These are phyloP conservation scores for Claviceps sp. DNA, from an alignment of 2,329 filamentous ascomycete genomes.

Conservation along the genomic window DNA sequence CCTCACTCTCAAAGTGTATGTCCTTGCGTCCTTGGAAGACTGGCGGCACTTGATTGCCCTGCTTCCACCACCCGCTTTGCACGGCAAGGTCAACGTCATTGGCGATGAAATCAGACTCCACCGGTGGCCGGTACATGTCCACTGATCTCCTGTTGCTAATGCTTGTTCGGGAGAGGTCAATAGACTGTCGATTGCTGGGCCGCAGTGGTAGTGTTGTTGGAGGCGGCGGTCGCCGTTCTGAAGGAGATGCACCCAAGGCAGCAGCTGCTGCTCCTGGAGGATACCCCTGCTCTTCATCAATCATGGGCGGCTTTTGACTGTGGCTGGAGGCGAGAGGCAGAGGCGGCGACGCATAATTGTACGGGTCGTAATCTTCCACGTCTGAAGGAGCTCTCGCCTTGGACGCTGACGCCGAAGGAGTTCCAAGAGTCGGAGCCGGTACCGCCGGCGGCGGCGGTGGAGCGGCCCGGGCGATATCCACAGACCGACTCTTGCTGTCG, in stretches of 20 bases:
- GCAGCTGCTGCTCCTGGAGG: constrained; percentile 32
- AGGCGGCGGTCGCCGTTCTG: constrained; percentile 31
- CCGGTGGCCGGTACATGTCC: constrained; percentile 61
- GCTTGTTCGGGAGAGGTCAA: constrained; percentile 24
- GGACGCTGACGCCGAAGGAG: constrained; percentile 1
- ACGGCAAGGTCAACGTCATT: constrained; percentile 70
- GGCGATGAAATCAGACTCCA: constrained; percentile 75
- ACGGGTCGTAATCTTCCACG: constrained; percentile 60
- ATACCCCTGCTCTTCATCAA: constrained; percentile 30
- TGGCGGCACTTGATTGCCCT: constrained; percentile 66
- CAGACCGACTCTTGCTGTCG: constrained; percentile 44
- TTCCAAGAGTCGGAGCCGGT: constrained; percentile 10
- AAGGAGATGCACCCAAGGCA: constrained; percentile 22
- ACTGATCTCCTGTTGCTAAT: constrained; percentile 47
- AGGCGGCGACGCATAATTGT: constrained; percentile 33
- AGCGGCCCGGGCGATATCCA: constrained; percentile 56
- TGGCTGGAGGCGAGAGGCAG: constrained; percentile 15
- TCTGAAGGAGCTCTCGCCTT: constrained; percentile 19
- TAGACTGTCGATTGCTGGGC: constrained; percentile 17
- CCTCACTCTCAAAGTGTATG: constrained; percentile 69
- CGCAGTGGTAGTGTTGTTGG: constrained; percentile 19
- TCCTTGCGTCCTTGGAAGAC: constrained; percentile 72
- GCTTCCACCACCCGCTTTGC: constrained; percentile 75
- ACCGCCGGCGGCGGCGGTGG: constrained; percentile 45
- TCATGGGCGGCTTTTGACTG: constrained; percentile 22